Percentiles rank a stretch among this genome's conserved stretches.
Evolutionary conservation across 371 early-diverging fungal species (phyloP).

Genomic region (Smittium culicis): DNA sequence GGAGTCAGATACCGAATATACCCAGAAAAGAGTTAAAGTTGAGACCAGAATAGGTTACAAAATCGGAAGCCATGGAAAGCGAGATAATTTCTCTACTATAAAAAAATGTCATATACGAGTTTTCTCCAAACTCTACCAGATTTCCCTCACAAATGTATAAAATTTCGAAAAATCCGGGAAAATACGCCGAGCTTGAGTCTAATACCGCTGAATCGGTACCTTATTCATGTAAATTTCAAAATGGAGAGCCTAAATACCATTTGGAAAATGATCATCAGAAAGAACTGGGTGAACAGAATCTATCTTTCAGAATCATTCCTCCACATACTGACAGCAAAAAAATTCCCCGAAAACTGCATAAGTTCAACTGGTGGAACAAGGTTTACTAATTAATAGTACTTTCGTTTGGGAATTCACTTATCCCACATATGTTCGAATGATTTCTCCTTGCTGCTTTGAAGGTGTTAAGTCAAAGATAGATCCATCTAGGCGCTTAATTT

Average conservation of each 20-base stretch:
- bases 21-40: background rate
- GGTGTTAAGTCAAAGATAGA: background rate
- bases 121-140: background rate
- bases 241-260: conserved; percentile 1
- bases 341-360: background rate
- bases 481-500: background rate
- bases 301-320: background rate
- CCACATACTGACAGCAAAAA: conserved; percentile 1
- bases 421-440: background rate
- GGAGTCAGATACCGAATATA: background rate
- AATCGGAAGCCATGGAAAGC: background rate
- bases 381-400: conserved; percentile 29
- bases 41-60: background rate
- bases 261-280: background rate
- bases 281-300: conserved; percentile 7
- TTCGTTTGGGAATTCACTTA: conserved; percentile 3
- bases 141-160: background rate
- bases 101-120: conserved; percentile 5
- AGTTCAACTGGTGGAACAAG: background rate
- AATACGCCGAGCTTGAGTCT: background rate
- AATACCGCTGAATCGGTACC: background rate
- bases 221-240: background rate
- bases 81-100: conserved; percentile 1
- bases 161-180: conserved; percentile 5
- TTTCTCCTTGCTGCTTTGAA: background rate